Evolutionary conservation across 345 rosid genomes (phyloP).

Genomic region (Melastoma malabathricum): DNA sequence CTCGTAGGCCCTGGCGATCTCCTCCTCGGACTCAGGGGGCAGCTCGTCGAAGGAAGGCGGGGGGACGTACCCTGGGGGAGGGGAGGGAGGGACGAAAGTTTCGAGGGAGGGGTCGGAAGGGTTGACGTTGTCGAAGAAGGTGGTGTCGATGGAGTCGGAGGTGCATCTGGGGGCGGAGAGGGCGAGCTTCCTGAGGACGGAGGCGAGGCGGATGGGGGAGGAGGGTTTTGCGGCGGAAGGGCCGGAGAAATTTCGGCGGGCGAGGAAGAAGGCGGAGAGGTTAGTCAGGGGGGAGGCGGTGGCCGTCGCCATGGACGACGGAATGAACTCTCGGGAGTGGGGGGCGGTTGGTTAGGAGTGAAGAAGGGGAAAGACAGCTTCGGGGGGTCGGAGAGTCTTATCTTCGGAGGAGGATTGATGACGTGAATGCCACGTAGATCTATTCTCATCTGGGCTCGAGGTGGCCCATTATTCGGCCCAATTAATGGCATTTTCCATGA

Average conservation of each 20-base stretch:
- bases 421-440: slow-evolving; percentile 3
- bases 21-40: slow-evolving; percentile 49
- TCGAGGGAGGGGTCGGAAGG: slow-evolving; percentile 22
- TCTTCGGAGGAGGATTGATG: neutral
- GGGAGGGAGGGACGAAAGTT: slow-evolving; percentile 45
- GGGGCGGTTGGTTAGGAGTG: neutral
- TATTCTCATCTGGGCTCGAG: no score
- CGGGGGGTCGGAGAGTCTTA: neutral
- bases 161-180: slow-evolving; percentile 12
- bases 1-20: slow-evolving; percentile 62
- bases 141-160: slow-evolving; percentile 26
- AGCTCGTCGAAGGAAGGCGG: slow-evolving; percentile 69
- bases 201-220: slow-evolving; percentile 11
- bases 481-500: no score
- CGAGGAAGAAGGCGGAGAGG: slow-evolving; percentile 4
- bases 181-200: slow-evolving; percentile 16
- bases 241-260: neutral
- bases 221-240: slow-evolving; percentile 19
- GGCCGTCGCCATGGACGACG: slow-evolving; percentile 6
- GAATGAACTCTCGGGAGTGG: neutral
- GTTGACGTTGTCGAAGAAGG: slow-evolving; percentile 34
- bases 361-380: neutral
- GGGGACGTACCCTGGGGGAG: slow-evolving; percentile 44
- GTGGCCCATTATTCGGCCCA: no score
- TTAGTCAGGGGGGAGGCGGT: slow-evolving; percentile 4